A percentile compares a stretch with the other conserved stretches of the same genome.
These are phyloP conservation scores for Pseudocohnilembus persalinus DNA, from an alignment of 169 alveolate species.

Conservation along the genomic window DNA sequence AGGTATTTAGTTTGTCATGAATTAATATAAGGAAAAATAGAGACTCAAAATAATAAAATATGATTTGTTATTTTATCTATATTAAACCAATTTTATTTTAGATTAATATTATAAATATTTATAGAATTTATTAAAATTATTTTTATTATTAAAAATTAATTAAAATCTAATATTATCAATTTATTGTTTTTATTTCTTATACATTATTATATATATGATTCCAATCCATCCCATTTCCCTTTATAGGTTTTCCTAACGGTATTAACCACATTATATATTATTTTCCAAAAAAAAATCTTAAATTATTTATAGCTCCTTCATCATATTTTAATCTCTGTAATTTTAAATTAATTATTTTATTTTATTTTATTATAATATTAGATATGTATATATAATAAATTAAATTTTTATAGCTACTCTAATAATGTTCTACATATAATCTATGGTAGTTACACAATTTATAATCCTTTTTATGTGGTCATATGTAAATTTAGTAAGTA, in stretches of 20 bases:
- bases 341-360: too few species aligned
- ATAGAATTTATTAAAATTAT: too few species aligned
- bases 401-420: background rate
- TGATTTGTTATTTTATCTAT: too few species aligned
- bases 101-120: too few species aligned
- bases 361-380: too few species aligned
- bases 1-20: background rate
- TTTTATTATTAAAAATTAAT: too few species aligned
- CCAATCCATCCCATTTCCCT: background rate
- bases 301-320: background rate
- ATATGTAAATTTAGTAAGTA: background rate
- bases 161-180: background rate
- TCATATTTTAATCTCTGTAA: background rate
- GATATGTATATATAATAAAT: too few species aligned
- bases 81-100: background rate
- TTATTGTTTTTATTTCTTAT: too few species aligned
- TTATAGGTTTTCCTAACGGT: background rate
- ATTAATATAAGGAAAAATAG: background rate
- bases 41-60: too few species aligned
- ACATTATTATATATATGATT: background rate
- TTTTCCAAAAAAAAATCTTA: background rate
- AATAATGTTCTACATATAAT: too few species aligned
- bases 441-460: background rate
- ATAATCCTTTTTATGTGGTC: background rate
- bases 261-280: background rate